Percentiles rank a stretch among this genome's conserved stretches.
phyloP scores from a whole-genome alignment of 306 rosid species.

The Luffa acutangula region DNA sequence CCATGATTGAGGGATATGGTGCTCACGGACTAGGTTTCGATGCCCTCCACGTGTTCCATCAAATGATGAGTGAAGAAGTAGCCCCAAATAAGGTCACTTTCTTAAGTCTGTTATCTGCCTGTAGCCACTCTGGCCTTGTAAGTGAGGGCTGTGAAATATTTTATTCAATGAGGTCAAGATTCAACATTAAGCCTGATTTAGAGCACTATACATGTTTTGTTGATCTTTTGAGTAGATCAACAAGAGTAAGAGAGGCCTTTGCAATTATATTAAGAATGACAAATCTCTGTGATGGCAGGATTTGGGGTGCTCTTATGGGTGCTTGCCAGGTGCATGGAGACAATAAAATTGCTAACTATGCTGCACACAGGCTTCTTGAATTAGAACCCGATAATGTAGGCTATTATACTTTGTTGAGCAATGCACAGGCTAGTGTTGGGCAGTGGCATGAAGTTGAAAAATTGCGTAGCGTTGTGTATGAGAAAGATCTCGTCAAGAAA shows the following conservation, averaged over 20 bases:
- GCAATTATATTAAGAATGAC: constrained; percentile 32
- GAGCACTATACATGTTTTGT: constrained; percentile 54
- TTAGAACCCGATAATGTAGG: constrained; percentile 47
- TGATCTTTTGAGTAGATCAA: constrained; percentile 42
- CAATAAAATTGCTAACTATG: constrained; percentile 29
- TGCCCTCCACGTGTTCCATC: constrained; percentile 20
- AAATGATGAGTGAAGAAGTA: constrained; percentile 29
- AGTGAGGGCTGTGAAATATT: constrained; percentile 38
- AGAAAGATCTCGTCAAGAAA: constrained; percentile 40
- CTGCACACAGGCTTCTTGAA: constrained; percentile 43
- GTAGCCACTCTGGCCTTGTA: constrained; percentile 52
- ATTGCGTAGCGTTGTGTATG: constrained; percentile 33
- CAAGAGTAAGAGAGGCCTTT: constrained; percentile 42
- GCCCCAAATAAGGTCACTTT: constrained; percentile 40
- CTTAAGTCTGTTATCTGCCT: constrained; percentile 47
- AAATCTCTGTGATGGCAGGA: constrained; percentile 36
- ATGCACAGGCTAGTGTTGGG: constrained; percentile 43
- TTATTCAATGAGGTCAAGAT: constrained; percentile 37
- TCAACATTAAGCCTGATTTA: constrained; percentile 35
- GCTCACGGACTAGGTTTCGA: constrained; percentile 40
- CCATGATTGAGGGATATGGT: constrained; percentile 52
- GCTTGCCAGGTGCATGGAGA: constrained; percentile 37
- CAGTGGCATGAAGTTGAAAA: constrained; percentile 48
- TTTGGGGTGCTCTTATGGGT: constrained; percentile 54
- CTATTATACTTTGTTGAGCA: constrained; percentile 38